These are phyloP conservation scores for Trichoderma guizhouense DNA, from an alignment of 2,329 filamentous ascomycete genomes.

Conservation along the genomic window DNA sequence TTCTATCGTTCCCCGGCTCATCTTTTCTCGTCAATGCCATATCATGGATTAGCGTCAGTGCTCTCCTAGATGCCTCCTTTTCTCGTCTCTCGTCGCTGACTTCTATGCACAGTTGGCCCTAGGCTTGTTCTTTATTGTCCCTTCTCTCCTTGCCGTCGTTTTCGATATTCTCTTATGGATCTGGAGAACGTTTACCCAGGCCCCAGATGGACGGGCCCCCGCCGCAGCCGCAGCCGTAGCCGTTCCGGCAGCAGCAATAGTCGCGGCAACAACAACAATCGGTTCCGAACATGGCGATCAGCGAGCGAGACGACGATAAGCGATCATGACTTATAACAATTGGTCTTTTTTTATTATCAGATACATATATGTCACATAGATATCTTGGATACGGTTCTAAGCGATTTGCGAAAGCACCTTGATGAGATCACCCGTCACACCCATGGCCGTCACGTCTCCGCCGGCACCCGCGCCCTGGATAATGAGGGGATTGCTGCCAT, in stretches of 20 bases:
- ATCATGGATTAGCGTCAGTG: slow-evolving; percentile 39
- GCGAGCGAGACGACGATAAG: slow-evolving; percentile 8
- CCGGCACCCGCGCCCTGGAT: slow-evolving; percentile 93
- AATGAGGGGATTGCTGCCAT: slow-evolving; percentile 86
- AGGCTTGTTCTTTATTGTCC: slow-evolving; percentile 45
- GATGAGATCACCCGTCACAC: slow-evolving; percentile 87
- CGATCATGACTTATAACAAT: neutral
- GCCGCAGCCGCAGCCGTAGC: neutral
- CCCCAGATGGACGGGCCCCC: neutral
- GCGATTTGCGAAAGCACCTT: slow-evolving; percentile 77
- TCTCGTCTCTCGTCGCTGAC: slow-evolving; percentile 9
- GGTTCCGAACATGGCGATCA: neutral
- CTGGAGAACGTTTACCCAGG: slow-evolving; percentile 41
- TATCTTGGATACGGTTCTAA: slow-evolving; percentile 25
- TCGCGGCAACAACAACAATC: neutral
- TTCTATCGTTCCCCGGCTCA: slow-evolving; percentile 30
- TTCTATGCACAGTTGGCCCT: slow-evolving; percentile 37
- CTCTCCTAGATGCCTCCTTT: neutral
- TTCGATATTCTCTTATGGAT: slow-evolving; percentile 53
- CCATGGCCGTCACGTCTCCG: slow-evolving; percentile 96
- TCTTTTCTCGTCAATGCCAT: slow-evolving; percentile 35
- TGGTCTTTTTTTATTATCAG: neutral
- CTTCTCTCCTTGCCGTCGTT: slow-evolving; percentile 45
- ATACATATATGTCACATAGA: neutral
- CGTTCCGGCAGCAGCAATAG: neutral